phyloP scores from a whole-genome alignment of 83 land plant genomes.

The Diphasiastrum complanatum region DNA sequence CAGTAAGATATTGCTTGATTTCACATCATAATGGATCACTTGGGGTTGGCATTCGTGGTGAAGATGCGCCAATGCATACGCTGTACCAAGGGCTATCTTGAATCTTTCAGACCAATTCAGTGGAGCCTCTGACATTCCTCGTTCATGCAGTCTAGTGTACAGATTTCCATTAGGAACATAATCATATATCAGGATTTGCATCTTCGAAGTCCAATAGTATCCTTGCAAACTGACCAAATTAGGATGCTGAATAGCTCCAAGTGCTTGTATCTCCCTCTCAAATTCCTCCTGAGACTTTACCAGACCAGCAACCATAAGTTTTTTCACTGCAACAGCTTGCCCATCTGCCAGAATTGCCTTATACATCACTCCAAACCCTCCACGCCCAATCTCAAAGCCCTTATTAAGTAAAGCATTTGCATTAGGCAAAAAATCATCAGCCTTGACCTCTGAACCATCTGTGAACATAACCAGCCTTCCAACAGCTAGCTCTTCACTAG shows the following conservation, averaged over 20 bases:
- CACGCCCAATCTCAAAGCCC: constrained; percentile 82
- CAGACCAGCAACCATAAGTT: constrained; percentile 50
- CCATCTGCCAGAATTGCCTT: constrained; percentile 68
- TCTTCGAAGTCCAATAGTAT: constrained; percentile 86
- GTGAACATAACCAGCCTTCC: constrained; percentile 94
- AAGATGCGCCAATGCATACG: constrained; percentile 64
- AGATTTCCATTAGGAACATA: constrained; percentile 62
- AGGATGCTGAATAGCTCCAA: constrained; percentile 63
- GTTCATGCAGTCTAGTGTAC: constrained; percentile 52
- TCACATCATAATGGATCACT: constrained; percentile 58
- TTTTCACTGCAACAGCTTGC: constrained; percentile 68
- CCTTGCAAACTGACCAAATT: constrained; percentile 67
- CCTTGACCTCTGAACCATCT: constrained; percentile 36
- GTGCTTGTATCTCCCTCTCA: constrained; percentile 60
- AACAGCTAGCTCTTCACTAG: constrained; percentile 29
- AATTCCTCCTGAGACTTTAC: constrained; percentile 69
- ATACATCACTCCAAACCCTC: constrained; percentile 92
- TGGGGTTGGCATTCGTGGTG: constrained; percentile 61
- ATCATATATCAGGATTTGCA: constrained; percentile 72
- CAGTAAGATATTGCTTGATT: constrained; percentile 68
- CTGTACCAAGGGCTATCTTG: constrained; percentile 59
- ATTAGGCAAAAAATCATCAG: constrained; percentile 47
- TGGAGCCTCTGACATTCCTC: constrained; percentile 10
- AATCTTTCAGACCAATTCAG: constrained; percentile 63
- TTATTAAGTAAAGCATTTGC: constrained; percentile 72